Evolutionary conservation across 805 yeast species (phyloP).

Genomic region (Candida corydali): DNA sequence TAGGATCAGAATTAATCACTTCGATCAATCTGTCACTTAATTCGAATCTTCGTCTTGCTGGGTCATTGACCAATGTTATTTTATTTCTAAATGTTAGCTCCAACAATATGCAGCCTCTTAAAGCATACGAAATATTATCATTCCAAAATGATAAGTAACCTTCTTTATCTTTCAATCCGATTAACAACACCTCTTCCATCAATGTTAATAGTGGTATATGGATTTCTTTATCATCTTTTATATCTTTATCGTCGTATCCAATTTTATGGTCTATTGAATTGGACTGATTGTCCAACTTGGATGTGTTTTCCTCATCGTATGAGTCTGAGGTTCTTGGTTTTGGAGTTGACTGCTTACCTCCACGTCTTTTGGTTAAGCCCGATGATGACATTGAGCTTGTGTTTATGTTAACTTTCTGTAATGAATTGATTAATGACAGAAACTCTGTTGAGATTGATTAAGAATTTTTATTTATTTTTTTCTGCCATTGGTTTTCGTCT

Average conservation of each 20-base stretch:
- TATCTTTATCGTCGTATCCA: conserved; percentile 78
- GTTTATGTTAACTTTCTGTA: too few species aligned
- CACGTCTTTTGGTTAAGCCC: conserved; percentile 76
- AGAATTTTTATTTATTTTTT: too few species aligned
- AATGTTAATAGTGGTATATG: conserved; percentile 73
- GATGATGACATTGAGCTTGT: conserved; percentile 30
- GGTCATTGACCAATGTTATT: conserved; percentile 85
- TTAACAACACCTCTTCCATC: conserved; percentile 92
- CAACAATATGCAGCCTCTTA: conserved; percentile 88
- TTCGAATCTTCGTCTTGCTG: conserved; percentile 85
- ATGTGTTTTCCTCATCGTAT: conserved; percentile 20
- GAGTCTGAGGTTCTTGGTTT: conserved; percentile 16
- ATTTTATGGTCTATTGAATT: conserved; percentile 50
- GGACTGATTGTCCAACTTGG: conserved; percentile 16
- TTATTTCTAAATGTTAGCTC: conserved; percentile 91
- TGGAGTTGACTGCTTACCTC: conserved; percentile 32
- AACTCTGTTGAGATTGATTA: too few species aligned
- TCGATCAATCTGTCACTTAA: conserved; percentile 83
- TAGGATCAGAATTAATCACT: conserved; percentile 77
- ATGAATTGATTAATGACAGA: too few species aligned
- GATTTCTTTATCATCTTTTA: conserved; percentile 34
- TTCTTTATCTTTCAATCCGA: conserved; percentile 93
- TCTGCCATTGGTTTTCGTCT: too few species aligned
- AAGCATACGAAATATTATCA: conserved; percentile 92
- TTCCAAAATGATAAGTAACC: conserved; percentile 98